A percentile compares a stretch with the other conserved stretches of the same genome.
Evolutionary conservation across 805 yeast species (phyloP).

Genomic region (Saturnispora ahearnii): DNA sequence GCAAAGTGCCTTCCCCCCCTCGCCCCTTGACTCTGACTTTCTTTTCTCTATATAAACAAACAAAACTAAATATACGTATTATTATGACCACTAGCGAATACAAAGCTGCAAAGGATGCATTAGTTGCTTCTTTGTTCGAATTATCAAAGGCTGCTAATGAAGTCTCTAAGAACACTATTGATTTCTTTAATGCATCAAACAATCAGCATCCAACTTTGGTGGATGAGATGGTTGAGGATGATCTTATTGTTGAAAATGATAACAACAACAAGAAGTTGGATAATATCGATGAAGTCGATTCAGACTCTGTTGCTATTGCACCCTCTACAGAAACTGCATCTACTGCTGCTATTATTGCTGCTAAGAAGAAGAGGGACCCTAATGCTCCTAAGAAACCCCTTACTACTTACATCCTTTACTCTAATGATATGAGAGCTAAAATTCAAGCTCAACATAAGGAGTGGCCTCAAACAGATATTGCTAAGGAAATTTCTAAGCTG

Average conservation of each 20-base stretch:
- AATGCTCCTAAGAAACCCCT: constrained; percentile 93
- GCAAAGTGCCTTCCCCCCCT: too few relatives aligned
- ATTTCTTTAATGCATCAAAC: constrained; percentile 51
- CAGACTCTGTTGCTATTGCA: constrained; percentile 3
- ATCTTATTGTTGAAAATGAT: constrained; percentile 1
- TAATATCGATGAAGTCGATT: background rate
- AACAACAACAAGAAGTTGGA: background rate
- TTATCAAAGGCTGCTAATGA: constrained; percentile 81
- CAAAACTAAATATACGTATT: background rate
- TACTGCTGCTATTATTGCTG: background rate
- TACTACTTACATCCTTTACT: constrained; percentile 75
- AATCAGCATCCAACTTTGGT: background rate
- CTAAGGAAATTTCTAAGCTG: constrained; percentile 65
- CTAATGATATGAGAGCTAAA: constrained; percentile 61
- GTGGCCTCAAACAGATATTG: constrained; percentile 66
- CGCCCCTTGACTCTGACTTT: background rate
- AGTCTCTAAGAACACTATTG: constrained; percentile 71
- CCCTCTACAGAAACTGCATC: background rate
- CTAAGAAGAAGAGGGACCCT: constrained; percentile 54
- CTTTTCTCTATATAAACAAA: background rate
- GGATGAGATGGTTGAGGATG: constrained; percentile 4
- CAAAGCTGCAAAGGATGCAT: constrained; percentile 27
- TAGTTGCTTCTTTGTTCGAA: constrained; percentile 73
- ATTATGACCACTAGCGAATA: constrained; percentile 16
- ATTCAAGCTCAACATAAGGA: constrained; percentile 67